phyloP scores from a whole-genome alignment of 2,329 filamentous ascomycete species.

The Tolypocladium paradoxum region DNA sequence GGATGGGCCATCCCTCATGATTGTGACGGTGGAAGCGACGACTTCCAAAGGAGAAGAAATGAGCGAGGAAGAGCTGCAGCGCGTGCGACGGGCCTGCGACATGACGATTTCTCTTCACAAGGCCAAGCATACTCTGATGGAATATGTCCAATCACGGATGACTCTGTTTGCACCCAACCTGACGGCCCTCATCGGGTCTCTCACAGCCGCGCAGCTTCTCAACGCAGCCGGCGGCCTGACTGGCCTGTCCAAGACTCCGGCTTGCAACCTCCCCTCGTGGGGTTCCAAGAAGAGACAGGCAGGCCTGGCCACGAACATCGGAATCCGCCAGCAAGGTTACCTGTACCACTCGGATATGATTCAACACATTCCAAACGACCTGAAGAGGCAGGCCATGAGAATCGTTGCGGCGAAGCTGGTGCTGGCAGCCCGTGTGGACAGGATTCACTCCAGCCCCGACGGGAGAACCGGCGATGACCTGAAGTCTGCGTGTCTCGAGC shows the following conservation, averaged over 20 bases:
- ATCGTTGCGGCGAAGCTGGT: constrained; percentile 91
- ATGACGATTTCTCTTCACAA: constrained; percentile 81
- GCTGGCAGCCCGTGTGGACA: constrained; percentile 84
- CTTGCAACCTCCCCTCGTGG: constrained; percentile 84
- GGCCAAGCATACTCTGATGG: constrained; percentile 76
- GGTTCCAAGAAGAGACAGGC: constrained; percentile 80
- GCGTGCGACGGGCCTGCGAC: constrained; percentile 68
- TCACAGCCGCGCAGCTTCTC: constrained; percentile 92
- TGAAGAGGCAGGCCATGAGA: constrained; percentile 88
- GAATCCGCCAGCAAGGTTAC: constrained; percentile 83
- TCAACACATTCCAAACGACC: constrained; percentile 68
- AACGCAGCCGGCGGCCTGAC: constrained; percentile 85
- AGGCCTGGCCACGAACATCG: constrained; percentile 86
- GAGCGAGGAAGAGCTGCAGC: constrained; percentile 60
- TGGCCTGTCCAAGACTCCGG: constrained; percentile 80
- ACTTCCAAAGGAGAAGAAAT: constrained; percentile 76
- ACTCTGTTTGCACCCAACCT: constrained; percentile 91
- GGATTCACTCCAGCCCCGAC: constrained; percentile 69
- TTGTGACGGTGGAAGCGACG: constrained; percentile 88
- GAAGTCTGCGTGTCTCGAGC: constrained; percentile 70
- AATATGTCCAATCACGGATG: constrained; percentile 96
- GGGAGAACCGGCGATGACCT: constrained; percentile 76
- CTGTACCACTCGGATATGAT: constrained; percentile 89
- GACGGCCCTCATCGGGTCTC: constrained; percentile 78
- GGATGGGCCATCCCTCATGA: constrained; percentile 86